Evolutionary conservation across 1,284 basidiomycete genomes (phyloP), one percentile per base, ranked within the genome.

Genomic region (Ganoderma lingzhi): DNA sequence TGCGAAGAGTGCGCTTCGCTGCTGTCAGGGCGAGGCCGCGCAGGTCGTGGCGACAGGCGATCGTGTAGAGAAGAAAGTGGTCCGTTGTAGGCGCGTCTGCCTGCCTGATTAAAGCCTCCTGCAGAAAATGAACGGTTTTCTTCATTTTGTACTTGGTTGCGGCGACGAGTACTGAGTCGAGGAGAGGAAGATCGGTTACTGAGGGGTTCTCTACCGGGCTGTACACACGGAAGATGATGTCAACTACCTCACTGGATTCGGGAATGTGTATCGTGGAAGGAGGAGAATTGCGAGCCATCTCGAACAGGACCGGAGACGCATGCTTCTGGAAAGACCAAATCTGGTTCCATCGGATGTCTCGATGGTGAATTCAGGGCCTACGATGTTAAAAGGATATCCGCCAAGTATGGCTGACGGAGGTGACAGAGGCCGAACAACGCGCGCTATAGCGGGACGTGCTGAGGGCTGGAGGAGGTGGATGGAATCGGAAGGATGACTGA

Each of bases 121-220:
- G 68, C 10, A 69, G 60, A 12, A 59, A 55, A 4, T 62, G 61
- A 6, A 61, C 4, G 14, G 63, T 51, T 15, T 61, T 23, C 61
- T 80, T 77, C 79, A 83, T 82, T 17, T 74, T 71, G 42, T 84
- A 83, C 63, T 84, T 84, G 19, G 75, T 64, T 4, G 80, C 80
- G 0, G 78, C 80, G 37, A 73, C 72, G 28, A 82, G 68, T 2
- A 80, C 73, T 1, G 53, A 68, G 30, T 78, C 68, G 32, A 78
- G 66, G n/a, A 75, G 76, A n/a, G 63, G 72, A 23, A 73, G 48
- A n/a, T 70, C 63, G 15, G 53, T 64, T 4, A 30, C 15, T 0
- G 30, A 15, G 32, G 32, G 32, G 55, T 30, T 30, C 30, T 32
- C 30, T 30, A 35, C 15, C 9, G 55, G 55, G 32, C 55, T 35